Conservation (phyloP, 1,284 basidiomycete genomes). For the Leccinum pallidistipes region DNA sequence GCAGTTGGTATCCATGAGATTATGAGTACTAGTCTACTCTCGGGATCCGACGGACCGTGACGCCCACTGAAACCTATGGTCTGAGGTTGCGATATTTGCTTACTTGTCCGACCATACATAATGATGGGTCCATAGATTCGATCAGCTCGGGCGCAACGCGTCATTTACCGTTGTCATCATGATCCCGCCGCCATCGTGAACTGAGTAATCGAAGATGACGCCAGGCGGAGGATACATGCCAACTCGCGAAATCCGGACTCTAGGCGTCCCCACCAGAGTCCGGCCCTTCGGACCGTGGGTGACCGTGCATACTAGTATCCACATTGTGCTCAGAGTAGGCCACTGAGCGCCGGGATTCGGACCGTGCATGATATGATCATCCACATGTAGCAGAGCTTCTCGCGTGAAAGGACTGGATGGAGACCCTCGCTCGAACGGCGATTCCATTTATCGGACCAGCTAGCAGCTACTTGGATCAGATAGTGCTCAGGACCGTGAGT, state of each 20-base stretch:
- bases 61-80: too few relatives aligned
- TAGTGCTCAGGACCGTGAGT: too few relatives aligned
- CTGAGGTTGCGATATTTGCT: background rate
- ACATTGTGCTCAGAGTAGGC: too few relatives aligned
- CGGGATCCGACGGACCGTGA: background rate
- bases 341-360: background rate
- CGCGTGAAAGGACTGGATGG: background rate
- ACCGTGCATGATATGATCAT: background rate
- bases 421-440: background rate
- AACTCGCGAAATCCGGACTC: too few relatives aligned
- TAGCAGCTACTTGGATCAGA: background rate
- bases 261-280: background rate
- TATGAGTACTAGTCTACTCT: too few relatives aligned
- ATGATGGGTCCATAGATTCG: background rate
- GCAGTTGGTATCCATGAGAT: background rate
- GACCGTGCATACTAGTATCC: too few relatives aligned
- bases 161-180: background rate
- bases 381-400: background rate
- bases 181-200: background rate
- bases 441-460: background rate
- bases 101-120: background rate
- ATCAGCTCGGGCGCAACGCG: background rate
- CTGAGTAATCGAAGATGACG: background rate
- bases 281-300: background rate
- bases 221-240: background rate